These are phyloP conservation scores for Pichia sp. DNA, from an alignment of 1,139 yeast genomes.

Conservation along the genomic window DNA sequence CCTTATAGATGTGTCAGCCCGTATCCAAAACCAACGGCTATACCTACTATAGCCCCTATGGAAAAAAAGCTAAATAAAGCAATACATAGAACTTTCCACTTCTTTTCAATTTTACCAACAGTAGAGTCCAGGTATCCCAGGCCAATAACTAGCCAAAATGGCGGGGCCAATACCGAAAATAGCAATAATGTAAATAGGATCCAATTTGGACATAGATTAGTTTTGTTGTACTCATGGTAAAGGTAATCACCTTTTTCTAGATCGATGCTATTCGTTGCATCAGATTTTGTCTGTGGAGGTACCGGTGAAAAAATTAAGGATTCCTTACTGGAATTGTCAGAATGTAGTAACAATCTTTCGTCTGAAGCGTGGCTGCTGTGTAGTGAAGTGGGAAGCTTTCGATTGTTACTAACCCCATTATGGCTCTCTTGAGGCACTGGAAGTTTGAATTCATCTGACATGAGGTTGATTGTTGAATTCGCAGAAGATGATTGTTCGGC, in stretches of 20 bases:
- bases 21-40: slow-evolving; percentile 20
- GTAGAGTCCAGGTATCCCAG: slow-evolving; percentile 20
- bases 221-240: background rate
- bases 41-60: slow-evolving; percentile 15
- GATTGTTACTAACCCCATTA: too few species aligned
- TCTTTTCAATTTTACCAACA: slow-evolving; percentile 17
- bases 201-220: slow-evolving; percentile 5
- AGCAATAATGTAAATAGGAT: slow-evolving; percentile 14
- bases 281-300: background rate
- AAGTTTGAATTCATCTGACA: too few species aligned
- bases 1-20: slow-evolving; percentile 9
- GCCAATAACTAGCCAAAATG: slow-evolving; percentile 21
- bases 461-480: background rate
- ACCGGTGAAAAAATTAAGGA: too few species aligned
- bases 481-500: background rate
- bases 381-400: too few species aligned
- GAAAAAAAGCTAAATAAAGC: slow-evolving; percentile 11
- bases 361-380: background rate
- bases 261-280: background rate
- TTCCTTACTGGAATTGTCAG: background rate
- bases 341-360: background rate
- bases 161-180: slow-evolving; percentile 20
- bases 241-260: background rate
- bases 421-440: too few species aligned
- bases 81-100: slow-evolving; percentile 15